Percentiles rank a stretch among this genome's conserved stretches.
Evolutionary conservation across 2,329 filamentous ascomycete genomes (phyloP).

Genomic region (Camptophora hylomeconis): DNA sequence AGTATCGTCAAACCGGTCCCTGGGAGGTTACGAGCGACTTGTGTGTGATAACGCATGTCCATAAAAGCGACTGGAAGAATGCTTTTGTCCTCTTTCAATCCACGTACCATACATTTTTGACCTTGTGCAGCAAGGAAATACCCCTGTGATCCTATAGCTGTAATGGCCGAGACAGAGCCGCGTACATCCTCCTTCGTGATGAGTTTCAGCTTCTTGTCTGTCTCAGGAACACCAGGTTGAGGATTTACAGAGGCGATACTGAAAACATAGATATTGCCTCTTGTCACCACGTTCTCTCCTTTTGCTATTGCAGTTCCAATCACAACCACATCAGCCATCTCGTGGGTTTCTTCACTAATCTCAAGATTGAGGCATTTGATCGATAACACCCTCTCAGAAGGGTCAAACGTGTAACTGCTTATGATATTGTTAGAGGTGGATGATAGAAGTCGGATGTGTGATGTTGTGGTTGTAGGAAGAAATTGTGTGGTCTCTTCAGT

Average conservation of each 20-base stretch:
- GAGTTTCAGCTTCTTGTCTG: slow-evolving; percentile 70
- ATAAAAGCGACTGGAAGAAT: slow-evolving; percentile 91
- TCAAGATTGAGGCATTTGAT: slow-evolving; percentile 77
- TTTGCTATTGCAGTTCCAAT: slow-evolving; percentile 77
- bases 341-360: slow-evolving; percentile 79
- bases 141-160: slow-evolving; percentile 72
- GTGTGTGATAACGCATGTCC: slow-evolving; percentile 92
- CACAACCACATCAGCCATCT: slow-evolving; percentile 67
- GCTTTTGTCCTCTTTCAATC: slow-evolving; percentile 87
- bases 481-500: slow-evolving; percentile 42
- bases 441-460: slow-evolving; percentile 65
- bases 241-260: slow-evolving; percentile 87
- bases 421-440: slow-evolving; percentile 66
- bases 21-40: slow-evolving; percentile 67
- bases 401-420: slow-evolving; percentile 59
- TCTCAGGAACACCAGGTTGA: slow-evolving; percentile 73
- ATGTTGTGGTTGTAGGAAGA: slow-evolving; percentile 56
- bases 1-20: slow-evolving; percentile 77
- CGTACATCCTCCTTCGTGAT: slow-evolving; percentile 84
- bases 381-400: slow-evolving; percentile 64
- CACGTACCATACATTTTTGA: slow-evolving; percentile 93
- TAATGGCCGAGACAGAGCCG: slow-evolving; percentile 78
- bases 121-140: slow-evolving; percentile 85
- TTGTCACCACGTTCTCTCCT: slow-evolving; percentile 79
- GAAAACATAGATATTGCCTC: slow-evolving; percentile 78